These are phyloP conservation scores for Wickerhamiella bombiphila DNA, from an alignment of 805 yeast genomes.

Conservation along the genomic window DNA sequence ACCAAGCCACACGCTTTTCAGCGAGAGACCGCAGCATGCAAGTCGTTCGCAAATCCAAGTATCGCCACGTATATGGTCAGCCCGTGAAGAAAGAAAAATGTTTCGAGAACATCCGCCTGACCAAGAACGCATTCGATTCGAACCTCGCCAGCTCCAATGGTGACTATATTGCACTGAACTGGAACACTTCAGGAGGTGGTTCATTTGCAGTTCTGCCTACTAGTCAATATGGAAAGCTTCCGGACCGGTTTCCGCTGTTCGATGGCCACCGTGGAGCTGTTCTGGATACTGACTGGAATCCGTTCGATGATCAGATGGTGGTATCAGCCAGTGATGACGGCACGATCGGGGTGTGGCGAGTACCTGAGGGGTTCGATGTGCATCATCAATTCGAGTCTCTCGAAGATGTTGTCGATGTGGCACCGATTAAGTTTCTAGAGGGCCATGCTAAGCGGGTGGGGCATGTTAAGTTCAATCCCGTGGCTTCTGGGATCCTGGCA, in stretches of 20 bases:
- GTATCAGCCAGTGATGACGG: constrained; percentile 76
- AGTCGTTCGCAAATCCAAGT: constrained; percentile 88
- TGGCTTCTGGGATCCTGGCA: constrained; percentile 73
- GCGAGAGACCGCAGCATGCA: no score
- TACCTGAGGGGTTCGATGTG: constrained; percentile 70
- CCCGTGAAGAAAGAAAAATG: constrained; percentile 56
- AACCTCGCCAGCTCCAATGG: constrained; percentile 80
- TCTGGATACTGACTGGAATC: constrained; percentile 89
- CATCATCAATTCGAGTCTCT: constrained; percentile 30
- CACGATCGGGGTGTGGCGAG: constrained; percentile 73
- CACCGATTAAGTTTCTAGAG: constrained; percentile 51
- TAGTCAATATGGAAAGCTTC: constrained; percentile 75
- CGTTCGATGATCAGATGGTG: constrained; percentile 61
- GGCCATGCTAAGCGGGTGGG: constrained; percentile 96
- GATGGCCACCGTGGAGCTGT: constrained; percentile 95
- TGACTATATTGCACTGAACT: constrained; percentile 68
- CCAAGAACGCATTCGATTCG: constrained; percentile 90
- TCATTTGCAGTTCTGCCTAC: constrained; percentile 91
- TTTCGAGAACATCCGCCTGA: constrained; percentile 44
- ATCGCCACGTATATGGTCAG: constrained; percentile 92
- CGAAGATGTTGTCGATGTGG: constrained; percentile 50
- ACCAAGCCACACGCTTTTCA: no score
- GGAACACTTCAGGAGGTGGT: constrained; percentile 96
- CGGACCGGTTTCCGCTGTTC: constrained; percentile 83
- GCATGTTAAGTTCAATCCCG: constrained; percentile 78